phyloP scores from a whole-genome alignment of 768 basidiomycete genomes.

The Boletus rufocinnamomeus region DNA sequence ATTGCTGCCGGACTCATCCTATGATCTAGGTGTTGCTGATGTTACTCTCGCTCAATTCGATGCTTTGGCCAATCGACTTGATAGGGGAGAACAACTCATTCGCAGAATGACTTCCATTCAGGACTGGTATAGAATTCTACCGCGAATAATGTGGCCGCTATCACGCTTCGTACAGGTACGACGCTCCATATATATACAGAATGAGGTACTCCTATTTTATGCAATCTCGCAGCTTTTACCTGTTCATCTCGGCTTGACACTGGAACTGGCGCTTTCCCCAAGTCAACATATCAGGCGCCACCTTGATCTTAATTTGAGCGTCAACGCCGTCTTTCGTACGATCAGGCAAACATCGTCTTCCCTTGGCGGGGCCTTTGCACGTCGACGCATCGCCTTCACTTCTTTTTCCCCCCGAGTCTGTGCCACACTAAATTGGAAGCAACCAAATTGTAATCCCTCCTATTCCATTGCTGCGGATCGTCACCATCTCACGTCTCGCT shows the following conservation, averaged over 20 bases:
- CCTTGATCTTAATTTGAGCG: constrained; percentile 76
- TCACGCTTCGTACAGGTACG: constrained; percentile 74
- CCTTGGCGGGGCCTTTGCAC: constrained; percentile 50
- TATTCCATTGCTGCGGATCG: constrained; percentile 25
- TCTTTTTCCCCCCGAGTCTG: constrained; percentile 92
- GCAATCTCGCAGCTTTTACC: constrained; percentile 53
- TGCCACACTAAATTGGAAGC: constrained; percentile 96
- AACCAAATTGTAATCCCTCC: constrained; percentile 81
- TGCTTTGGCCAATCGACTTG: constrained; percentile 54
- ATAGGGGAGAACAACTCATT: constrained; percentile 43
- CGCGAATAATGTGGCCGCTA: constrained; percentile 68
- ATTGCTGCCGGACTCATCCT: constrained; percentile 67
- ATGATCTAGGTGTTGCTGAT: constrained; percentile 82
- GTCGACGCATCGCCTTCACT: constrained; percentile 86
- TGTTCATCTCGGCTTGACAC: constrained; percentile 65
- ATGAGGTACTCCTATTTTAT: constrained; percentile 9
- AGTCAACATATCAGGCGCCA: constrained; percentile 48
- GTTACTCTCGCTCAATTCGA: constrained; percentile 83
- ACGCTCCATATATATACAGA: constrained; percentile 3
- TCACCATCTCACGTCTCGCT: constrained; percentile 20
- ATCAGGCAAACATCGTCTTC: constrained; percentile 70
- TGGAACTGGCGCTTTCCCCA: constrained; percentile 76
- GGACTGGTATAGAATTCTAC: constrained; percentile 51
- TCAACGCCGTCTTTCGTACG: constrained; percentile 81
- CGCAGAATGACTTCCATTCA: constrained; percentile 32